Conservation (phyloP, 2,329 filamentous ascomycete species). For the Penicillium janthinellum region DNA sequence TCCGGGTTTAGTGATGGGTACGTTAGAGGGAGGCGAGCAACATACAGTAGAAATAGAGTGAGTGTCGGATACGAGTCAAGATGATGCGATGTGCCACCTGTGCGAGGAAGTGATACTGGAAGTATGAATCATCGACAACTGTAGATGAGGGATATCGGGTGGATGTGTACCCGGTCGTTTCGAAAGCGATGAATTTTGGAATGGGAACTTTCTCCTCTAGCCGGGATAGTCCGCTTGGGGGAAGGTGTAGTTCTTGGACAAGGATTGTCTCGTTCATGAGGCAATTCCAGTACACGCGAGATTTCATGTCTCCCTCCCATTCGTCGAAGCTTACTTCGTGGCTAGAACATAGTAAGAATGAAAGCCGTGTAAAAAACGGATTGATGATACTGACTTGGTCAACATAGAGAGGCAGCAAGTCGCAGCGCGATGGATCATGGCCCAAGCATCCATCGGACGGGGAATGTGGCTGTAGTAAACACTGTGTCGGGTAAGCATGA, state of each 20-base stretch:
- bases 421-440: slow-evolving; percentile 55
- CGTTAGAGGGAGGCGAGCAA: not conserved
- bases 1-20: slow-evolving; percentile 1
- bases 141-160: slow-evolving; percentile 34
- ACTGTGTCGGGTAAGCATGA: slow-evolving; percentile 23
- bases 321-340: slow-evolving; percentile 49
- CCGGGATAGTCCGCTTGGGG: slow-evolving; percentile 53
- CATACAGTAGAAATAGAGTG: slow-evolving; percentile 52
- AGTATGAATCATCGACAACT: slow-evolving; percentile 56
- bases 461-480: slow-evolving; percentile 56
- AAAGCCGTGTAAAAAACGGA: not conserved
- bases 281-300: slow-evolving; percentile 58
- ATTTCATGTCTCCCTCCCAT: slow-evolving; percentile 60
- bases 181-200: slow-evolving; percentile 55
- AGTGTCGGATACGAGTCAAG: slow-evolving; percentile 56
- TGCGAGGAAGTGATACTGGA: slow-evolving; percentile 60
- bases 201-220: slow-evolving; percentile 57
- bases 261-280: slow-evolving; percentile 60
- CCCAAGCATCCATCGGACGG: slow-evolving; percentile 57
- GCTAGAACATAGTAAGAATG: slow-evolving; percentile 18
- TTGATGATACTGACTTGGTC: slow-evolving; percentile 41
- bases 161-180: slow-evolving; percentile 37
- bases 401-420: slow-evolving; percentile 53
- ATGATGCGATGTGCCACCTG: slow-evolving; percentile 60
- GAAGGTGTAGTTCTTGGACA: slow-evolving; percentile 57